phyloP scores from a whole-genome alignment of 345 rosid genomes.

The Geranium rotundifolium region DNA sequence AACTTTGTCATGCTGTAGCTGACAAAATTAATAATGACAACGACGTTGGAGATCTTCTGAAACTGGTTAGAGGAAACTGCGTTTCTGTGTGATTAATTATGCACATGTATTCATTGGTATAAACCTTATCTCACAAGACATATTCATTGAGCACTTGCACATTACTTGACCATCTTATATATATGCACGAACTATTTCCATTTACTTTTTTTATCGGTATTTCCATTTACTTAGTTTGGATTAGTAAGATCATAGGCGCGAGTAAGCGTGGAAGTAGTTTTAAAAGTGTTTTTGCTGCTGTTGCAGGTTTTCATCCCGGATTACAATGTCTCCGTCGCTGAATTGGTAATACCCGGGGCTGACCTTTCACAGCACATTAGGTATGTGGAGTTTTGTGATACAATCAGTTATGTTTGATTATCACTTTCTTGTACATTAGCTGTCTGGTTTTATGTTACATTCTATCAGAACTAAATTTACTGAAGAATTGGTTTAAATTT shows the following conservation, averaged over 20 bases:
- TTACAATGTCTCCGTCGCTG: conserved; percentile 46
- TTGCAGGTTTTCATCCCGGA: conserved; percentile 38
- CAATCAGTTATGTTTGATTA: not conserved
- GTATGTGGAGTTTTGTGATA: conserved; percentile 11
- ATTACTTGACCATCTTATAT: not conserved
- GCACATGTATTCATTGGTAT: too few relatives aligned
- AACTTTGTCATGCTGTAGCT: conserved; percentile 38
- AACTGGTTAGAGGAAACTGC: conserved; percentile 21
- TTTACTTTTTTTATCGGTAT: not conserved
- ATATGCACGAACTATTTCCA: not conserved
- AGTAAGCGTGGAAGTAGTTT: not conserved
- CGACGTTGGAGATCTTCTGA: conserved; percentile 35
- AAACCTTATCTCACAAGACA: too few relatives aligned
- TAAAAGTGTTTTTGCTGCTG: not conserved
- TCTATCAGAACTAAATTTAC: too few relatives aligned
- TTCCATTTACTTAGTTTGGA: not conserved
- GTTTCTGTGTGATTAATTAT: not conserved
- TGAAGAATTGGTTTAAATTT: too few relatives aligned
- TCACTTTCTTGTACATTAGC: not conserved
- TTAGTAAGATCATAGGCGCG: not conserved
- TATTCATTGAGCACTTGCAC: too few relatives aligned
- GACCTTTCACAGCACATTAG: conserved; percentile 42
- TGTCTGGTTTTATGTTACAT: too few relatives aligned
- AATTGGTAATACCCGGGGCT: conserved; percentile 39
- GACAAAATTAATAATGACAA: conserved; percentile 31